phyloP scores from a whole-genome alignment of 768 basidiomycete species.

The Leucogyrophana mollusca region DNA sequence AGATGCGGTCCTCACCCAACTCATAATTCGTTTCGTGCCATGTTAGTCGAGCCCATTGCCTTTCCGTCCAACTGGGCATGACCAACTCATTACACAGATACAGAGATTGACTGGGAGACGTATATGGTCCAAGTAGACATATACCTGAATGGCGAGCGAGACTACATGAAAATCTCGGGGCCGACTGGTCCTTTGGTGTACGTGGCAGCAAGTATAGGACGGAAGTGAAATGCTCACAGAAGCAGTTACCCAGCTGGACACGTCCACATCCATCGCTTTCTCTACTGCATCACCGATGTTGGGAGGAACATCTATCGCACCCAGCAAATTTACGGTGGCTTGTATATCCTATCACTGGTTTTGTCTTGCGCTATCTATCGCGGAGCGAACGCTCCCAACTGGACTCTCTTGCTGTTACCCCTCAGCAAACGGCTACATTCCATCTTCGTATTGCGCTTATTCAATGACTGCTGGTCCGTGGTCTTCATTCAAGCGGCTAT shows the following conservation, averaged over 20 bases:
- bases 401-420: conserved; percentile 67
- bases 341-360: conserved; percentile 70
- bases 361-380: conserved; percentile 70
- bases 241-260: conserved; percentile 93
- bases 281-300: conserved; percentile 61
- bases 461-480: conserved; percentile 92
- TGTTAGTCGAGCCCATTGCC: conserved; percentile 52
- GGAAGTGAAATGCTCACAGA: not conserved
- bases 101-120: conserved; percentile 97
- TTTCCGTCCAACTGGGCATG: conserved; percentile 8
- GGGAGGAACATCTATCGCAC: conserved; percentile 61
- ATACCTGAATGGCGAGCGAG: conserved; percentile 77
- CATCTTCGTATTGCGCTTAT: conserved; percentile 85
- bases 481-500: conserved; percentile 66
- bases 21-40: conserved; percentile 78
- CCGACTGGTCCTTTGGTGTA: conserved; percentile 95
- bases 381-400: conserved; percentile 64
- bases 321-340: conserved; percentile 73
- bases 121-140: conserved; percentile 88
- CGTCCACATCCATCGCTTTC: conserved; percentile 72
- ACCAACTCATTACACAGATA: conserved; percentile 56
- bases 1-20: conserved; percentile 74
- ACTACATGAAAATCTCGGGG: conserved; percentile 80
- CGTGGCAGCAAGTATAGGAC: conserved; percentile 24
- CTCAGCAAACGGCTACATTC: conserved; percentile 95